Conservation (phyloP, 768 basidiomycete species). For the Podaxis sp. region DNA sequence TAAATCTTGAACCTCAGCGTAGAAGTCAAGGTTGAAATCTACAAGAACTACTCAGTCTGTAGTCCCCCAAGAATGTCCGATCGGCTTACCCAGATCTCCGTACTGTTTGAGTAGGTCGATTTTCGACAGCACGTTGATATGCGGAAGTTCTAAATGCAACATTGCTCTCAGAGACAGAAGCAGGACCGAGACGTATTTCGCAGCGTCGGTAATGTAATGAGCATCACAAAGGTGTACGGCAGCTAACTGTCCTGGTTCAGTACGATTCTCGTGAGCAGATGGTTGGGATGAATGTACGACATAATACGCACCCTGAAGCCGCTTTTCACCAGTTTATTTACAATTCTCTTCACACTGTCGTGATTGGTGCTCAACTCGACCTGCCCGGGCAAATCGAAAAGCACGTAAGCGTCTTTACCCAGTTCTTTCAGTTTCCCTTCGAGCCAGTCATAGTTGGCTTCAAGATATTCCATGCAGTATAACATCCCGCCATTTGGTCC, state of each 20-base stretch:
- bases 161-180: constrained; percentile 92
- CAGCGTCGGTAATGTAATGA: constrained; percentile 93
- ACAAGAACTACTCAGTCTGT: constrained; percentile 5
- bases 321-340: constrained; percentile 66
- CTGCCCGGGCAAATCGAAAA: constrained; percentile 97
- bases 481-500: constrained; percentile 97
- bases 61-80: constrained; percentile 5
- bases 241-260: constrained; percentile 61
- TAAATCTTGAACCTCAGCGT: constrained; percentile 97
- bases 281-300: background rate
- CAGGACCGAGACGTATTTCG: constrained; percentile 92
- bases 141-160: constrained; percentile 98
- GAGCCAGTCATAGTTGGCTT: constrained; percentile 91
- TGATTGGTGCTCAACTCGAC: constrained; percentile 98
- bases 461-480: constrained; percentile 96
- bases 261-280: constrained; percentile 5
- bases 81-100: constrained; percentile 78
- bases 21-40: constrained; percentile 98
- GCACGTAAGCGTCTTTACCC: constrained; percentile 76
- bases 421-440: constrained; percentile 65
- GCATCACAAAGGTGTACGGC: constrained; percentile 96
- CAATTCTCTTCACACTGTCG: constrained; percentile 79
- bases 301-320: constrained; percentile 76
- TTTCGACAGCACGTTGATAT: constrained; percentile 96
- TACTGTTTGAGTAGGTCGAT: constrained; percentile 89